Base-by-base conservation (phyloP, 2,329 filamentous ascomycete species). In the Fusarium sp. region DNA sequence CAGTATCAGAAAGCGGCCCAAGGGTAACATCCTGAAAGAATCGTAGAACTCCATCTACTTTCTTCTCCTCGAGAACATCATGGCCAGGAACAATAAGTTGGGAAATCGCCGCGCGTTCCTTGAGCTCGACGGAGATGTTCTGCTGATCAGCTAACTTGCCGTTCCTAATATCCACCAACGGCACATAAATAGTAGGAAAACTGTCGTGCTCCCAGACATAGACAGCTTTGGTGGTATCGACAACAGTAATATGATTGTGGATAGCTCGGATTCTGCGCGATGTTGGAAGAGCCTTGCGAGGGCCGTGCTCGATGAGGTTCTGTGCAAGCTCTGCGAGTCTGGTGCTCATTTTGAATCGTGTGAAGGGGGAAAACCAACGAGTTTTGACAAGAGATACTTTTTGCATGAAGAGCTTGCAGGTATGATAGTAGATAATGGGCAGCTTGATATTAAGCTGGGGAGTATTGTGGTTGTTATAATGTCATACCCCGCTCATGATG, bases 151-250 rank as follows among this genome's bases (percentile, higher is more conserved):
- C 65, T 31, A 72, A 53, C 7, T 68, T 72, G 52, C 75, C 77
- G n/a, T 77, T 72, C 12, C 61, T 73, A 7, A 81, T 60, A 41
- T 76, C 77, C 1, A 62, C 44, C 1, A 54, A 49, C 0, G 81
- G 81, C 5, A 85, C 71, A 56, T 84, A 84, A 60, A 80, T 81
- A 26, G 85, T 79, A 3, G 84, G 84, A 70, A 85, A 87, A 57
- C 76, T 81, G 2, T 81, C 78, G 62, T 87, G 84, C 69, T 84
- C 82, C 82, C 82, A 84, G 11, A 83, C 78, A 58, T 78, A 79
- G 18, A 77, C 54, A 4, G 79, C 81, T 23, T 74, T 62, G 1
- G 75, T 77, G 1, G 81, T 81, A 59, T 84, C 82, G 18, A 80
- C 76, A 25, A 81, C 77, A 58, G 71, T 72, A 7, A 67, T 69